Percentiles rank a stretch among this genome's conserved stretches.
phyloP scores from a whole-genome alignment of 352 stramenopile genomes.

The Globisporangium irregulare region DNA sequence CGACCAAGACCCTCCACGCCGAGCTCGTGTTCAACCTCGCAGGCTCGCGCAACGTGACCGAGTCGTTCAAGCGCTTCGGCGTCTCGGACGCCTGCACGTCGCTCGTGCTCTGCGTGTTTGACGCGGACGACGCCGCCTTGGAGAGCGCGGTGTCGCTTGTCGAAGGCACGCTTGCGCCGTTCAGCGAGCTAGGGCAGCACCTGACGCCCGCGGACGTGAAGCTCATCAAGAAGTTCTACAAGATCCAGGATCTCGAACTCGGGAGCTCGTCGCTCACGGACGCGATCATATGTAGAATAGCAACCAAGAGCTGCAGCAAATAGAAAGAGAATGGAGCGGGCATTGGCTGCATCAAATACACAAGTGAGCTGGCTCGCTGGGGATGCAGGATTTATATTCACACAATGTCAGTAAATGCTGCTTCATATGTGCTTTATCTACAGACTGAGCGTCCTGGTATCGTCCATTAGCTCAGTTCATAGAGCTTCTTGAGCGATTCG shows the following conservation, averaged over 20 bases:
- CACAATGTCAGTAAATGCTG: background rate
- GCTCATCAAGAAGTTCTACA: constrained; percentile 80
- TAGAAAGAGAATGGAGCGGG: constrained; percentile 21
- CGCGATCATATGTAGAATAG: constrained; percentile 77
- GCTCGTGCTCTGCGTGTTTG: constrained; percentile 73
- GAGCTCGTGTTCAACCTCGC: constrained; percentile 88
- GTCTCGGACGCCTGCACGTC: constrained; percentile 51
- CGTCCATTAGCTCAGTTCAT: constrained; percentile 36
- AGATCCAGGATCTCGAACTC: constrained; percentile 79
- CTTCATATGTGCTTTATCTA: background rate
- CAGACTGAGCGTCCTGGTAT: background rate
- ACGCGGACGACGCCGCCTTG: constrained; percentile 48
- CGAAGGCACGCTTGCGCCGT: constrained; percentile 43
- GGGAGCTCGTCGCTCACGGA: constrained; percentile 58
- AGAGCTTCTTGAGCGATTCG: constrained; percentile 37
- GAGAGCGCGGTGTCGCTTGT: constrained; percentile 38
- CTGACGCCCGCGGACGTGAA: constrained; percentile 47
- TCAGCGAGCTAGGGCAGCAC: constrained; percentile 47
- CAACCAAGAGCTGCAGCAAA: constrained; percentile 86
- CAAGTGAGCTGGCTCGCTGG: background rate
- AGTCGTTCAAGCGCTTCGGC: constrained; percentile 82
- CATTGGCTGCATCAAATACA: background rate
- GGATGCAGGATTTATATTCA: background rate
- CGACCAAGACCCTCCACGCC: constrained; percentile 73
- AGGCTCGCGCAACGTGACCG: constrained; percentile 75